Evolutionary conservation across 768 basidiomycete genomes (phyloP), one percentile per base, ranked within the genome.

Genomic region (Boletus reticulatus): DNA sequence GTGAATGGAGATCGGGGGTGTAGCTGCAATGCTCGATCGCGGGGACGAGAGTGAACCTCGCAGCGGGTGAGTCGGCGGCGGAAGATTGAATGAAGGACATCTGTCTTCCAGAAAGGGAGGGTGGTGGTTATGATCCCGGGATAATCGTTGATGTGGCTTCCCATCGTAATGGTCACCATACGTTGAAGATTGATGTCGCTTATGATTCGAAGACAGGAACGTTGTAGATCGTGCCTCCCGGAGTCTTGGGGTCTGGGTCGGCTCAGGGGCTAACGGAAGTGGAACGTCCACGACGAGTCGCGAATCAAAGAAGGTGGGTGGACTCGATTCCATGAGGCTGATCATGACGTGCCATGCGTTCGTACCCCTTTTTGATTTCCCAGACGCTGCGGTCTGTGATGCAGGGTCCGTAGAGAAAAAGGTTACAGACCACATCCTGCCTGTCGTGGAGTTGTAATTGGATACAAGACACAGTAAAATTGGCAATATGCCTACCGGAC

Each of bases 331-430:
- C 7, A 65, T 16, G 13, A 65, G 55, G 4, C 75, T 74, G 9
- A 87, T 74, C 20, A 75, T 68, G 45, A 85, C 70, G 47, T 78
- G 74, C 84, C 65, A 69, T 10, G 52, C 44, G n/a, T 47, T 56
- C 31, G 6, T 27, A 41, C 42, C 16, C 22, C 50, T 62, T 24
- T 39, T 50, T 13, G 49, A 47, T 42, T 58, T 66, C 44, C 52
- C 57, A 3, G 45, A 45, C 16, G 44, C 6, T 14, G 32, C 36
- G 9, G 17, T 17, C 17, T 42, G 39, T 4, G 54, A 53, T 13
- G 52, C 34, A 22, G 58, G 32, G 22, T 57, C 34, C 0, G 58
- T 52, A 6, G 59, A 60, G 46, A 69, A 62, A 48, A 67, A 69
- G 13, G 53, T 56, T 19, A 68, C 10, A 29, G 59, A 59, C 67